Evolutionary conservation across 2,329 filamentous ascomycete genomes (phyloP).

Genomic region (Fusarium algeriense): DNA sequence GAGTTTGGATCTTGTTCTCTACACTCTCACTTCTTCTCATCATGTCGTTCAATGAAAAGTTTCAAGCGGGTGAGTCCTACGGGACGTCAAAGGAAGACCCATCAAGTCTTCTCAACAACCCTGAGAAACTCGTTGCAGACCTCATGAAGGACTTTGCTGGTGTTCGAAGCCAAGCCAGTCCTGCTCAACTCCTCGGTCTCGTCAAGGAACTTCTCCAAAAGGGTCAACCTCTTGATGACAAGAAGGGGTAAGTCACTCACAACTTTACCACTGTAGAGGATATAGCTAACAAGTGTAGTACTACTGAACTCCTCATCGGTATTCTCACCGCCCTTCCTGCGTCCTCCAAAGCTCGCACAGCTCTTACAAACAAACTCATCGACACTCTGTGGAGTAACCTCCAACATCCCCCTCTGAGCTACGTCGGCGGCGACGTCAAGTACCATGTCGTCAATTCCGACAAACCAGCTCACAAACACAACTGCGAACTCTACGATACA

Average conservation of each 20-base stretch:
- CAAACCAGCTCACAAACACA: conserved; percentile 51
- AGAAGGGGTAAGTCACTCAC: conserved; percentile 54
- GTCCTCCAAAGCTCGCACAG: conserved; percentile 49
- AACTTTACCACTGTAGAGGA: not conserved
- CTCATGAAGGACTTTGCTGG: conserved; percentile 50
- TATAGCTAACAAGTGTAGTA: conserved; percentile 47
- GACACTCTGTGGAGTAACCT: conserved; percentile 66
- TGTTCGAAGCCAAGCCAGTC: conserved; percentile 46
- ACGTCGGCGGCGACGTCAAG: conserved; percentile 57
- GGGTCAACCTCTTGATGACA: conserved; percentile 70
- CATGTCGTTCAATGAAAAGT: conserved; percentile 54
- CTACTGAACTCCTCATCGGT: conserved; percentile 56
- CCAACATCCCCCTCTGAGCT: conserved; percentile 64
- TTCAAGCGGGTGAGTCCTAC: conserved; percentile 55
- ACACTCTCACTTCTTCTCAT: conserved; percentile 6
- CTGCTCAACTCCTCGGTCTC: conserved; percentile 48
- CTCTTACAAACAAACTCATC: conserved; percentile 64
- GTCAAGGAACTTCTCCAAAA: conserved; percentile 52
- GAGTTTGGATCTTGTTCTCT: not conserved
- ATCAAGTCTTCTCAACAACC: conserved; percentile 50
- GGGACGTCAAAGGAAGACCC: conserved; percentile 44
- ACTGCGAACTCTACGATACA: conserved; percentile 47
- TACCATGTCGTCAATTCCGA: conserved; percentile 52
- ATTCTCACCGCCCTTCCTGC: conserved; percentile 55
- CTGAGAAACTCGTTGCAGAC: conserved; percentile 50